phyloP scores from a whole-genome alignment of 2,329 filamentous ascomycete species.

The Colletotrichum filicis region DNA sequence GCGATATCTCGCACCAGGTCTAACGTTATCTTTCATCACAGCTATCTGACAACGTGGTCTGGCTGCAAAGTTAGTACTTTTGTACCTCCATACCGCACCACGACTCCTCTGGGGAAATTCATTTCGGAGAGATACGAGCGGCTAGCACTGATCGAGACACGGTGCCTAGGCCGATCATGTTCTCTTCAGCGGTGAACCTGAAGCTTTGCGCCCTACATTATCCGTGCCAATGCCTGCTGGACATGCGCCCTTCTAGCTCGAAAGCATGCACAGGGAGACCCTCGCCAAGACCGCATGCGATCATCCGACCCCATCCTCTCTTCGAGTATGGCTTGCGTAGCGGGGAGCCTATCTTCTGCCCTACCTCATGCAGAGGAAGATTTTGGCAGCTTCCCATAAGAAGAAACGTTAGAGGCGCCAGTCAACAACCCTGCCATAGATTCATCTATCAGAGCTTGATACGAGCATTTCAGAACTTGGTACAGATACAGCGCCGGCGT shows the following conservation, averaged over 20 bases:
- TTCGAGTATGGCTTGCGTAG: conserved; percentile 7
- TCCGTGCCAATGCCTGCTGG: not conserved
- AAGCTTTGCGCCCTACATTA: not conserved
- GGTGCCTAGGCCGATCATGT: not conserved
- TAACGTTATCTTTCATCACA: too few relatives aligned
- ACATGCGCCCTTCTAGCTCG: not conserved
- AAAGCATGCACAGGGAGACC: conserved; percentile 30
- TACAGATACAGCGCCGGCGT: not conserved
- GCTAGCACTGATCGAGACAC: not conserved
- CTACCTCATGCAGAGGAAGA: not conserved
- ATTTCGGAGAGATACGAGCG: not conserved
- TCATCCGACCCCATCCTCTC: not conserved
- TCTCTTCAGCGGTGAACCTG: not conserved
- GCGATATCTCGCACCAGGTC: too few relatives aligned
- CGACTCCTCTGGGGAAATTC: not conserved
- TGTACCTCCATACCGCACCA: too few relatives aligned
- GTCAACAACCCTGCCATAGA: not conserved
- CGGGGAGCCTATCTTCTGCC: too few relatives aligned
- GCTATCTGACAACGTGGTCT: too few relatives aligned
- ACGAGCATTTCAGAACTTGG: not conserved
- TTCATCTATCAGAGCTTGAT: not conserved
- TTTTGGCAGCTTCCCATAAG: not conserved
- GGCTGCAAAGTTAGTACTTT: too few relatives aligned
- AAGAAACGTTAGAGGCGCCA: not conserved
- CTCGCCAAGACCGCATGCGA: not conserved